phyloP scores from a whole-genome alignment of 345 rosid genomes.

The Clausena lansium region DNA sequence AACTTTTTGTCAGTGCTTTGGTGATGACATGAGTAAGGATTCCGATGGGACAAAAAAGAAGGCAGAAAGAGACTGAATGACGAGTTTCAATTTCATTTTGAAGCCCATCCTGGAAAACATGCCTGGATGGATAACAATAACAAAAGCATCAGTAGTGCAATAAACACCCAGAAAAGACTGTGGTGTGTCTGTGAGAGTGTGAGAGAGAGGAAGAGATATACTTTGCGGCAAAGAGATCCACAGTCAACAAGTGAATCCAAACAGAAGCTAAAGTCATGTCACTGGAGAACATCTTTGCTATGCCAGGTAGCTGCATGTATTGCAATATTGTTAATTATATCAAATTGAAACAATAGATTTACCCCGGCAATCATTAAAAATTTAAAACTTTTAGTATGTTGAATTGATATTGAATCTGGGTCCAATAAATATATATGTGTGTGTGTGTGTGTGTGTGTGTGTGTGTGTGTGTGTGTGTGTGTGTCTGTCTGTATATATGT shows the following conservation, averaged over 20 bases:
- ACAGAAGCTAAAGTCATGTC: conserved; percentile 91
- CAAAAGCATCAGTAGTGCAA: conserved; percentile 9
- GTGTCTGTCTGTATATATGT: no score
- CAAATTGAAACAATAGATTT: not conserved
- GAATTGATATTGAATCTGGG: not conserved
- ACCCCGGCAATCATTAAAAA: not conserved
- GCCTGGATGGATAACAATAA: conserved; percentile 41
- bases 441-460: no score
- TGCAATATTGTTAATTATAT: not conserved
- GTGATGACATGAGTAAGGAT: conserved; percentile 65
- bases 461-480: no score
- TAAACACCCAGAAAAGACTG: not conserved
- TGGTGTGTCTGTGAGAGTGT: no score
- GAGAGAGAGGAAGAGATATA: conserved; percentile 7
- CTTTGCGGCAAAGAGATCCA: conserved; percentile 97
- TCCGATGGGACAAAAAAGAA: conserved; percentile 86
- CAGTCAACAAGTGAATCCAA: conserved; percentile 85
- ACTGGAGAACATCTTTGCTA: conserved; percentile 79
- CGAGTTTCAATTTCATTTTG: conserved; percentile 78
- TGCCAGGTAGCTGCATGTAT: conserved; percentile 62
- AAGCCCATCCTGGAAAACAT: conserved; percentile 78
- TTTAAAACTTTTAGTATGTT: not conserved
- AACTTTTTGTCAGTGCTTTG: conserved; percentile 49
- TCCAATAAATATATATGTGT: not conserved
- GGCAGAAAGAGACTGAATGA: conserved; percentile 86